Percentiles rank a stretch among this genome's conserved stretches.
Conservation (phyloP, 805 yeast genomes). For the Hanseniaspora singularis region DNA sequence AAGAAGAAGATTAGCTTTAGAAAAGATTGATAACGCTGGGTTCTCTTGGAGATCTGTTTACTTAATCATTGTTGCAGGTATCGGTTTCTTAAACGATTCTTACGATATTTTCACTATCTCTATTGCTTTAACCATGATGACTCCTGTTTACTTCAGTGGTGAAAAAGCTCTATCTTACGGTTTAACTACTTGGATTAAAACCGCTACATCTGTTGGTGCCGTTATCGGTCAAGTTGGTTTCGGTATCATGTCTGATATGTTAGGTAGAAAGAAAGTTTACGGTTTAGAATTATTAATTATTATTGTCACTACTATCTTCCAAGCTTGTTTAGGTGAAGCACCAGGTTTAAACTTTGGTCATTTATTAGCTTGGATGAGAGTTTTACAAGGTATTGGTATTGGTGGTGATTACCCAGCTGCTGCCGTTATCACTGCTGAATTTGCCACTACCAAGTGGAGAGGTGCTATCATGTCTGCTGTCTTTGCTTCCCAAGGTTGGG, state of each 20-base stretch:
- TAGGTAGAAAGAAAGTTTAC: conserved; percentile 80
- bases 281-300: conserved; percentile 78
- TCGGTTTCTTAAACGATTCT: conserved; percentile 86
- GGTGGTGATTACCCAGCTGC: conserved; percentile 96
- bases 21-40: conserved; percentile 65
- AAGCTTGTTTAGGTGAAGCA: conserved; percentile 60
- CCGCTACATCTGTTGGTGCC: conserved; percentile 87
- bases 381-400: conserved; percentile 87
- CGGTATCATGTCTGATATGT: conserved; percentile 67
- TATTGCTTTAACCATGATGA: conserved; percentile 67
- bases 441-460: conserved; percentile 91
- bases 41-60: conserved; percentile 77
- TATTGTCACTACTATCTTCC: conserved; percentile 67
- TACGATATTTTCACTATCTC: conserved; percentile 87
- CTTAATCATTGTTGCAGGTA: conserved; percentile 80
- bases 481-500: conserved; percentile 94
- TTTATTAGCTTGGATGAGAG: conserved; percentile 63
- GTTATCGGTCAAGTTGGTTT: conserved; percentile 82
- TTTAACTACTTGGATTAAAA: conserved; percentile 65
- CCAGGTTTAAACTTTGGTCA: conserved; percentile 66
- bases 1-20: conserved; percentile 75
- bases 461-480: conserved; percentile 97
- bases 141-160: conserved; percentile 54
- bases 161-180: conserved; percentile 50
- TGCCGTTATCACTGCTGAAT: conserved; percentile 85